Evolutionary conservation across 2,329 filamentous ascomycete species (phyloP).

Genomic region (Thielaviopsis populi): DNA sequence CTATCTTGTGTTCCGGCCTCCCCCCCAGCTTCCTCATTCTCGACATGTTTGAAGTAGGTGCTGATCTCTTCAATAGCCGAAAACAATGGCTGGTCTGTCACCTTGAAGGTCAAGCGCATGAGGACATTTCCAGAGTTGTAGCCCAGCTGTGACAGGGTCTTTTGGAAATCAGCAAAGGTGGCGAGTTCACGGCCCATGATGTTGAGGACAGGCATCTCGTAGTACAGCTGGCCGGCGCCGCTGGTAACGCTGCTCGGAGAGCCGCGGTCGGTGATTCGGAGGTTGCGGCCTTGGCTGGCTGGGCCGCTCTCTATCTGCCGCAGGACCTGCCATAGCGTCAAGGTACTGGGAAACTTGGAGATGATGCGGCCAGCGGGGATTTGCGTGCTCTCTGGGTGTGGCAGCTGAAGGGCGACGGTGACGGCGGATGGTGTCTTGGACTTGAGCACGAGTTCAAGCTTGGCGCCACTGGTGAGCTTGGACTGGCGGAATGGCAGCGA

Average conservation of each 20-base stretch:
- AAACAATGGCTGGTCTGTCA: conserved; percentile 63
- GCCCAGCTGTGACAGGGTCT: conserved; percentile 73
- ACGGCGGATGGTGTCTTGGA: conserved; percentile 76
- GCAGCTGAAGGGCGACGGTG: conserved; percentile 76
- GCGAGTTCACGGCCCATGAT: conserved; percentile 69
- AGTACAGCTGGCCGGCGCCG: conserved; percentile 63
- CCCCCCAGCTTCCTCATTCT: conserved; percentile 19
- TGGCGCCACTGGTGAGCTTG: conserved; percentile 70
- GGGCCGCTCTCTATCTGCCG: conserved; percentile 75
- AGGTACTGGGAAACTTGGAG: conserved; percentile 77
- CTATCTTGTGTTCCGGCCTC: conserved; percentile 13
- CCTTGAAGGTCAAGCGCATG: conserved; percentile 61
- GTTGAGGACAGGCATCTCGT: conserved; percentile 73
- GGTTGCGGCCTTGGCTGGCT: conserved; percentile 41
- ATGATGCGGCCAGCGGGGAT: conserved; percentile 53
- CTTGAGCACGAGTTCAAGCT: conserved; percentile 77
- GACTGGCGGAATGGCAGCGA: conserved; percentile 72
- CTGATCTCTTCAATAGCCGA: conserved; percentile 74
- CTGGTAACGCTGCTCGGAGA: conserved; percentile 44
- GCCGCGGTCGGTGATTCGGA: conserved; percentile 75
- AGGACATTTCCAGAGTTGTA: conserved; percentile 72
- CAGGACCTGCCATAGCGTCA: conserved; percentile 76
- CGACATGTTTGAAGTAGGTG: conserved; percentile 50
- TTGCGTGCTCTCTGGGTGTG: conserved; percentile 50
- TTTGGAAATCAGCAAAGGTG: conserved; percentile 69